Conservation (phyloP, 78 protist species). For the Dictyostelium firmibasis region DNA sequence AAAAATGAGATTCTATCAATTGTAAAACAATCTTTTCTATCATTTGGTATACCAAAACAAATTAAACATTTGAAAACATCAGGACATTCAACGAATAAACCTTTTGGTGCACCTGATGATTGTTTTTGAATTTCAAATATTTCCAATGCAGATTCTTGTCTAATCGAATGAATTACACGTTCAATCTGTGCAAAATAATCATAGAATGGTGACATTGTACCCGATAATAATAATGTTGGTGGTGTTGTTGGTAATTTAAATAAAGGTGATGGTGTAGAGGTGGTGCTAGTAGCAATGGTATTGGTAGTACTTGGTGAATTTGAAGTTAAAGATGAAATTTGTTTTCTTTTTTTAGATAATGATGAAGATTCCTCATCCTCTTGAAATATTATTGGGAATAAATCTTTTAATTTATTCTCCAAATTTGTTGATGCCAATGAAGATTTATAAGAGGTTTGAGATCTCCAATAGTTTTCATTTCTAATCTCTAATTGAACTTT, state of each 20-base stretch:
- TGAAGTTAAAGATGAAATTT: conserved; percentile 5
- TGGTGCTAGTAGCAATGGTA: background rate
- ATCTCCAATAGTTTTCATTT: conserved; percentile 53
- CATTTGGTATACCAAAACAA: conserved; percentile 45
- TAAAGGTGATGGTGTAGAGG: conserved; percentile 41
- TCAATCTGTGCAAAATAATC: conserved; percentile 27
- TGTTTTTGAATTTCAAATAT: conserved; percentile 46
- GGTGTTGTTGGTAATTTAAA: conserved; percentile 23
- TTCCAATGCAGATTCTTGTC: conserved; percentile 53
- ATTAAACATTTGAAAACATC: conserved; percentile 62
- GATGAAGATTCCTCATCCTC: background rate
- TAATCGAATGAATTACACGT: conserved; percentile 7
- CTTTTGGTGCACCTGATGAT: conserved; percentile 26
- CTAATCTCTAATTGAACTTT: background rate
- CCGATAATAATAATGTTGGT: background rate
- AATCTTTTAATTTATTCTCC: conserved; percentile 23
- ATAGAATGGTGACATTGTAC: background rate
- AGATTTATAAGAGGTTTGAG: conserved; percentile 43
- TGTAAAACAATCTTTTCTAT: conserved; percentile 31
- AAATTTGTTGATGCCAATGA: background rate
- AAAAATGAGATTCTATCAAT: conserved; percentile 64
- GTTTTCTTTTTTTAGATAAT: conserved; percentile 43
- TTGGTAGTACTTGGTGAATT: background rate
- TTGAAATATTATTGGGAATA: conserved; percentile 18
- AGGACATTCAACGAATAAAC: conserved; percentile 38